Base-by-base conservation (phyloP, 1,284 basidiomycete species). In the Cryptococcus deneoformans region DNA sequence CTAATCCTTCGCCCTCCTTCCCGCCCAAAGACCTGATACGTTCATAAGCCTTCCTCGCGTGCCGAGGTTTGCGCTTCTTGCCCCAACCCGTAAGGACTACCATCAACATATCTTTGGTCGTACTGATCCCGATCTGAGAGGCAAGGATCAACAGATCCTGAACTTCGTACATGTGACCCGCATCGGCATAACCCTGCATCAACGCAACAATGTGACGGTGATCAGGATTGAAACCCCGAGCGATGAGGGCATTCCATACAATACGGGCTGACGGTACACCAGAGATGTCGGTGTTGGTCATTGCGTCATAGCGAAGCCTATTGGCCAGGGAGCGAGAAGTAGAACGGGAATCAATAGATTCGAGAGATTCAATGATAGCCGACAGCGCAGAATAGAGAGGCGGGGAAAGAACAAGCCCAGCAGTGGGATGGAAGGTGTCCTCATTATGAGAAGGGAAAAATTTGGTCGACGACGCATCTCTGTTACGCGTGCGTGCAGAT, bases 201-300 rank as follows among this genome's bases (percentile, higher is more conserved):
- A 77, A 60, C 5, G 69, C 64, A 6, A 66, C 49, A 48, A 73
- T 61, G 58, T 77, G 71, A 8, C 51, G 46, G 11, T 61, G 48
- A 14, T 61, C 57, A 5, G 72, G 72, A 29, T 63, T 60, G 54
- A 61, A 76, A 8, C 75, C 75, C 43, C 68, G 56, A 12, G 62
- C 59, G 36, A 73, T 55, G 35, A 73, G 57, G 7, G 65, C 47
- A 46, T 66, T 61, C 72, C 73, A 77, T 0, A 73, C 63, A 1
- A 58, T 47, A 14, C 61, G 54, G 29, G 64, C 64, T 6, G 68
- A 60, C 1, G 66, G 66, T 7, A 62, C 16, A 36, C 60, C 56
- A 5, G 45, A 46, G 39, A 56, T 45, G 7, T 36, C 50, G 16
- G 54, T 37, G 9, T 61, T 52, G 2, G 64, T 58, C 29, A 69